Evolutionary conservation across 768 basidiomycete species (phyloP).

Genomic region (Boletus reticuloceps): DNA sequence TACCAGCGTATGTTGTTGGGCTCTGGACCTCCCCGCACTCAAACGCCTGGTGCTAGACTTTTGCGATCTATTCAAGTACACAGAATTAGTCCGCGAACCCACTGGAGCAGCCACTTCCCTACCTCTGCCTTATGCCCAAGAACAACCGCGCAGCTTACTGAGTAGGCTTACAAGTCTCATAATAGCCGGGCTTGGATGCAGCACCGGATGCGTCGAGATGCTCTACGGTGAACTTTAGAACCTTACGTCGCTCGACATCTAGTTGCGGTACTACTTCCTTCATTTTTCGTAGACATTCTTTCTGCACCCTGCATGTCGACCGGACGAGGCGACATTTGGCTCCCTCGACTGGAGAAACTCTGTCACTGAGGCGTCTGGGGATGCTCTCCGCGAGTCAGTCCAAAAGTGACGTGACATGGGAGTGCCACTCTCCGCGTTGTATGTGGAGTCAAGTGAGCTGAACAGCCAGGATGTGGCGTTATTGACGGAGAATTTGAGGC

Average conservation of each 20-base stretch:
- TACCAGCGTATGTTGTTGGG: too few relatives aligned
- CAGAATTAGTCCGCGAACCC: too few relatives aligned
- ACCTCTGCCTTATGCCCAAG: too few relatives aligned
- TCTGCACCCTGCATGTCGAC: not conserved
- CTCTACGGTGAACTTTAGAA: slow-evolving; percentile 50
- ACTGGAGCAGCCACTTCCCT: too few relatives aligned
- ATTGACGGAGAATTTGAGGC: too few relatives aligned
- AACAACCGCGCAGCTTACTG: too few relatives aligned
- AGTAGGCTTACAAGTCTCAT: too few relatives aligned
- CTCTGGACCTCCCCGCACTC: too few relatives aligned
- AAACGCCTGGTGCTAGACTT: too few relatives aligned
- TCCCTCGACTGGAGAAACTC: slow-evolving; percentile 53
- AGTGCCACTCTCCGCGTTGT: not conserved
- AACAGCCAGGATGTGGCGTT: too few relatives aligned
- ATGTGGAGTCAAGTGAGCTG: not conserved
- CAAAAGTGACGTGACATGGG: not conserved
- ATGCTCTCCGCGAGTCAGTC: not conserved
- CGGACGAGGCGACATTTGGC: slow-evolving; percentile 25
- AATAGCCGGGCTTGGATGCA: slow-evolving; percentile 48
- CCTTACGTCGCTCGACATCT: slow-evolving; percentile 38
- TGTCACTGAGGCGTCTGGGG: slow-evolving; percentile 37
- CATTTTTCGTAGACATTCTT: slow-evolving; percentile 26
- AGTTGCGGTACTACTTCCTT: too few relatives aligned
- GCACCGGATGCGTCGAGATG: slow-evolving; percentile 21
- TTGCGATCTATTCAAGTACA: too few relatives aligned